Evolutionary conservation across 1,139 yeast genomes (phyloP), one percentile per base, ranked within the genome.

Genomic region (Geotrichum restrictum): DNA sequence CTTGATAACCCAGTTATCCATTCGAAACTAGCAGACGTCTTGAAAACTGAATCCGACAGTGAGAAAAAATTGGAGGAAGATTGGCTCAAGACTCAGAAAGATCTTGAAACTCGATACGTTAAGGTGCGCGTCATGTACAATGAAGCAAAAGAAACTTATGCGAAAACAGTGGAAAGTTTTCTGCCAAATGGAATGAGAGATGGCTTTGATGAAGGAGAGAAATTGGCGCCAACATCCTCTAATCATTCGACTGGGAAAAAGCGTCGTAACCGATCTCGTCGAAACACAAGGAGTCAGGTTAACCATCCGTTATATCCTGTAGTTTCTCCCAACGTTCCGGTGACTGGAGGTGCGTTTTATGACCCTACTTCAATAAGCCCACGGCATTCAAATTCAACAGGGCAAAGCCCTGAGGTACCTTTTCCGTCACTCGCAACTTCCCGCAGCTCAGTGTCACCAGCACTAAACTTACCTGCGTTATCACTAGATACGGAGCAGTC

Each of bases 51-150:
- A 57, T 18, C 55, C 54, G 10, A 52, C 50, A 13, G 48, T 14
- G 68, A 65, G 29, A 48, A 51, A 34, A 58, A 56, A 45, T 60
- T 64, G 14, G 72, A 69, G 48, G 59, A 56, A 7, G 59, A 60
- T 7, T 69, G 73, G 73, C 56, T 57, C 27, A 59, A 59, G 38
- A 59, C 59, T 3, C 72, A 69, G 49, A 66, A 65, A 40, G 63
- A 57, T n/a, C 60, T 69, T 21, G 71, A 67, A 52, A 56, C 62
- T 45, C 56, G 70, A 4, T 69, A 69, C 44, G 57, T 68, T 4
- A 57, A 57, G 37, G 69, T 65, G 14, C 62, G 64, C 41, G 58
- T 60, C 31, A 60, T 60, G 43, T 68, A 64, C 48, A 63, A 66
- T 38, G 65, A 62, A 21, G 69, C 70, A 1, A 59, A 58, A 14